phyloP scores from a whole-genome alignment of 2,329 filamentous ascomycete genomes.

The Neofusicoccum sp. region DNA sequence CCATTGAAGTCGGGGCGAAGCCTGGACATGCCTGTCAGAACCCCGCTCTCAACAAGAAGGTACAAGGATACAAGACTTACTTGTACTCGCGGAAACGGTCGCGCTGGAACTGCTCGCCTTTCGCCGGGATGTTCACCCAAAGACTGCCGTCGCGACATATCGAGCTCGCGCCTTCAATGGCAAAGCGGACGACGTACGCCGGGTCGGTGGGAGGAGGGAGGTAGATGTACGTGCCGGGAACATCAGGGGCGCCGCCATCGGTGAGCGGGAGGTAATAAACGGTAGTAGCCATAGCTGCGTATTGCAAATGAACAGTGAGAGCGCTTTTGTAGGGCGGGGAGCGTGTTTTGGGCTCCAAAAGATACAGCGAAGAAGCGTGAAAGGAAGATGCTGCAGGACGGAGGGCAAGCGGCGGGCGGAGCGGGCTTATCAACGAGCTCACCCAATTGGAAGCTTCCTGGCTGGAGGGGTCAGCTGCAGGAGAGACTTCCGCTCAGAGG shows the following conservation, averaged over 20 bases:
- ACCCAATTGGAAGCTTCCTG: slow-evolving; percentile 8
- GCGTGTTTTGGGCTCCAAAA: background rate
- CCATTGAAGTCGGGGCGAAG: slow-evolving; percentile 90
- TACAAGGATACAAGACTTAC: slow-evolving; percentile 54
- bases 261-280: slow-evolving; percentile 88
- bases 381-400: background rate
- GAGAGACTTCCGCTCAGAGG: background rate
- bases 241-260: slow-evolving; percentile 87
- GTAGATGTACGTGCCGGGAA: slow-evolving; percentile 88
- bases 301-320: background rate
- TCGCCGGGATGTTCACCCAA: slow-evolving; percentile 91
- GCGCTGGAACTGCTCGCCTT: slow-evolving; percentile 72
- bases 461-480: background rate
- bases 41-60: background rate
- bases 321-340: background rate
- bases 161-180: slow-evolving; percentile 91
- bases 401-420: background rate
- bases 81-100: slow-evolving; percentile 83
- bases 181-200: slow-evolving; percentile 76
- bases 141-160: slow-evolving; percentile 92
- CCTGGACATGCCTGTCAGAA: slow-evolving; percentile 46
- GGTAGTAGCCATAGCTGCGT: slow-evolving; percentile 8
- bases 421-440: slow-evolving; percentile 7
- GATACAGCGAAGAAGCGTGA: slow-evolving; percentile 1
- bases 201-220: slow-evolving; percentile 74